These are phyloP conservation scores for Arxiozyma heterogenica DNA, from an alignment of 1,139 yeast genomes.

Conservation along the genomic window DNA sequence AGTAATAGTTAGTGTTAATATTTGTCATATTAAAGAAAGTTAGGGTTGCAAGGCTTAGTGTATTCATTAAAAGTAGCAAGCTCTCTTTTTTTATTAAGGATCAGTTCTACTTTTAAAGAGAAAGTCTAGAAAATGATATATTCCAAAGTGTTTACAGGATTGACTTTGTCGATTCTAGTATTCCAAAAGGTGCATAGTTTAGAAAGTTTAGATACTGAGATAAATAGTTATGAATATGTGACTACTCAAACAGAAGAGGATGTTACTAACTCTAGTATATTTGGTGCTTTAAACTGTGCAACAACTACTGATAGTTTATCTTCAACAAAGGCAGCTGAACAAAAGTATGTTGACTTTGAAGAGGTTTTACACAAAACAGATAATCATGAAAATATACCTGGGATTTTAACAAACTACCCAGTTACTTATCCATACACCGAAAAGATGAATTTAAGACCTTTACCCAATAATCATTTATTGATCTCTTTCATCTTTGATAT, in stretches of 20 bases:
- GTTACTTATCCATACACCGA: conserved; percentile 46
- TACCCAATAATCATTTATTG: conserved; percentile 59
- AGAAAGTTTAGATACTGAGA: not conserved
- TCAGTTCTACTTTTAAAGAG: not conserved
- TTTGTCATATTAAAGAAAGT: too few species aligned
- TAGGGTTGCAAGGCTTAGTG: not conserved
- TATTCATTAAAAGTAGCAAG: too few species aligned
- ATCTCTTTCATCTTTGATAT: conserved; percentile 53
- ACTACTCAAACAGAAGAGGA: conserved; percentile 1
- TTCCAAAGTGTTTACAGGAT: not conserved
- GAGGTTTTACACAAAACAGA: not conserved
- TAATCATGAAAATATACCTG: not conserved
- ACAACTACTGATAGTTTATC: not conserved
- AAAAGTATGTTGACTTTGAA: not conserved
- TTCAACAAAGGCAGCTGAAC: not conserved
- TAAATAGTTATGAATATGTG: conserved; percentile 1
- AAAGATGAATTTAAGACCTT: conserved; percentile 50
- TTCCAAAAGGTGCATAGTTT: not conserved
- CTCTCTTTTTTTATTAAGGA: not conserved
- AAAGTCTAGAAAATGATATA: not conserved
- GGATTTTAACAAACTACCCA: conserved; percentile 4
- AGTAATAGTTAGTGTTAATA: too few species aligned
- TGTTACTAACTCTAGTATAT: not conserved
- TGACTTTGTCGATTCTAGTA: not conserved
- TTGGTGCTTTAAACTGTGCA: not conserved